phyloP scores from a whole-genome alignment of 2,329 filamentous ascomycete species.

The Cladosporium sp. region DNA sequence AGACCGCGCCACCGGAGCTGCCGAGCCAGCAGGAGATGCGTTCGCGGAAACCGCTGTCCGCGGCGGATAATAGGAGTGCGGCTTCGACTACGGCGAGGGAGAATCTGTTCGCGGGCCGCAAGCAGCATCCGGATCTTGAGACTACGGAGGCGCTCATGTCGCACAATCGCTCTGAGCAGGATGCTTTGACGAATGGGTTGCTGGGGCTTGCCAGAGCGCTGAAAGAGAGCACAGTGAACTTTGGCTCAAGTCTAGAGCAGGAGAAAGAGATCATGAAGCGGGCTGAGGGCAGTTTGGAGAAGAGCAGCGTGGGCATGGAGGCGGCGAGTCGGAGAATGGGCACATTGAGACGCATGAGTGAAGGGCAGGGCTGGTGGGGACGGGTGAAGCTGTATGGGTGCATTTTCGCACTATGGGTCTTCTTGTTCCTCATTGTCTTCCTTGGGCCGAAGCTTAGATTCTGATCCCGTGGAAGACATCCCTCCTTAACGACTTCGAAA shows the following conservation, averaged over 20 bases:
- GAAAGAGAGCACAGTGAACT: conserved; percentile 66
- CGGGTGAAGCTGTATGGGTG: conserved; percentile 72
- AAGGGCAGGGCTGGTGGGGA: conserved; percentile 81
- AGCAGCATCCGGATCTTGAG: conserved; percentile 18
- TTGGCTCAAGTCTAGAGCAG: conserved; percentile 66
- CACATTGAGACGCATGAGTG: conserved; percentile 68
- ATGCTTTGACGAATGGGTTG: conserved; percentile 74
- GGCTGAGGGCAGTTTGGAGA: conserved; percentile 69
- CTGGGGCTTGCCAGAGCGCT: conserved; percentile 71
- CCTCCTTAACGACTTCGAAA: conserved; percentile 1
- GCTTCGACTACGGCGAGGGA: conserved; percentile 30
- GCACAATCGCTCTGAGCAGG: conserved; percentile 74
- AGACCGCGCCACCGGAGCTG: conserved; percentile 5
- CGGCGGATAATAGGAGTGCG: conserved; percentile 23
- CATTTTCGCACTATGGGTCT: conserved; percentile 76
- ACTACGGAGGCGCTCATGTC: conserved; percentile 63
- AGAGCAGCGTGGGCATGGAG: conserved; percentile 69
- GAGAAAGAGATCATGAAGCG: conserved; percentile 65
- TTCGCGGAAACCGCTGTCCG: conserved; percentile 19
- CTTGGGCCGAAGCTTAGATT: conserved; percentile 83
- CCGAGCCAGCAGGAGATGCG: conserved; percentile 20
- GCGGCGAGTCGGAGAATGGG: conserved; percentile 72
- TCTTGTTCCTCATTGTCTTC: conserved; percentile 73
- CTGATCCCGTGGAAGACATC: conserved; percentile 32
- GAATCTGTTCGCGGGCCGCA: conserved; percentile 31